phyloP scores from a whole-genome alignment of 208 protist species.

The Acanthamoeba lenticulata region DNA sequence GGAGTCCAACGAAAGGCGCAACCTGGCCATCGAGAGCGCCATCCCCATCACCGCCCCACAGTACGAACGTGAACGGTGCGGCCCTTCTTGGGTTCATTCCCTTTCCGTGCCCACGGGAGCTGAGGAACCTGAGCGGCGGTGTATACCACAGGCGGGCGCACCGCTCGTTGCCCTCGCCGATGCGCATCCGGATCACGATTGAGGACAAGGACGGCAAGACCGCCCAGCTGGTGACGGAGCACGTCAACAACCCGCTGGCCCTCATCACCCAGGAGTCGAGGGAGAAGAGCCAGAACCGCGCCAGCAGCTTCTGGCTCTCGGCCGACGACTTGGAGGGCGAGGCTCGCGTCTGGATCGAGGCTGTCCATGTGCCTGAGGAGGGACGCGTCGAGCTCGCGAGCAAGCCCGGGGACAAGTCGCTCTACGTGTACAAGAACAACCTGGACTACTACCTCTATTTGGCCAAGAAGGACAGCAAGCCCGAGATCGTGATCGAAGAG shows the following conservation, averaged over 20 bases:
- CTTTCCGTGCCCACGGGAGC: too few species aligned
- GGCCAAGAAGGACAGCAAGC: not conserved
- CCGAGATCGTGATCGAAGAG: not conserved
- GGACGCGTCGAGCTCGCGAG: not conserved
- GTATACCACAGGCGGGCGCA: not conserved
- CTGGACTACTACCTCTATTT: not conserved
- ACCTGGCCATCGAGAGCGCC: slow-evolving; percentile 13
- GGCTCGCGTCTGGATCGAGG: slow-evolving; percentile 12
- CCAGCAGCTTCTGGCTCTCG: not conserved
- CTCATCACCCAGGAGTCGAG: slow-evolving; percentile 36
- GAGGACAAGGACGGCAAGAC: not conserved
- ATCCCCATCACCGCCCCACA: not conserved
- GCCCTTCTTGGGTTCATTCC: not conserved
- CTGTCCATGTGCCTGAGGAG: not conserved
- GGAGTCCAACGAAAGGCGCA: slow-evolving; percentile 13
- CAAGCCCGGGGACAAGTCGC: not conserved
- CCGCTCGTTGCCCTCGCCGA: not conserved
- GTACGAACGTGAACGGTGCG: not conserved
- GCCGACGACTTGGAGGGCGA: not conserved
- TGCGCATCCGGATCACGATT: slow-evolving; percentile 15
- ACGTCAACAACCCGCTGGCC: not conserved
- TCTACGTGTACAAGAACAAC: not conserved
- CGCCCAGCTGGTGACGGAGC: not conserved
- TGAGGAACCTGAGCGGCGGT: too few species aligned
- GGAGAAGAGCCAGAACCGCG: not conserved